Conservation (phyloP, 495 filamentous ascomycete genomes). For the Parathielavia hyrcaniae region DNA sequence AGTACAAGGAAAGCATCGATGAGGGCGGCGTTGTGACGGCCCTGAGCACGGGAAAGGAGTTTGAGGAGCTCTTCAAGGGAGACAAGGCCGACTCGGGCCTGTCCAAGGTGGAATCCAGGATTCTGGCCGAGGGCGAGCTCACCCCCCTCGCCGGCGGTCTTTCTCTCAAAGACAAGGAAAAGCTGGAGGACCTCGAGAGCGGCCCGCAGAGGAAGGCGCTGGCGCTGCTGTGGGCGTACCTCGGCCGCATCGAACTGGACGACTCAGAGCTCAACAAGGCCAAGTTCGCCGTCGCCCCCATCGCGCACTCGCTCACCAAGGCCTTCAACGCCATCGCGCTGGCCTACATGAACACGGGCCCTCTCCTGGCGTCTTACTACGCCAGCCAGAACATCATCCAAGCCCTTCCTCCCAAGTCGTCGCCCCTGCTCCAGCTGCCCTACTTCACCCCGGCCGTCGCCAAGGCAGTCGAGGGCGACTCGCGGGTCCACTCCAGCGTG, state of each 20-base stretch:
- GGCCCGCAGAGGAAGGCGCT: constrained; percentile 76
- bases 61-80: constrained; percentile 58
- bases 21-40: constrained; percentile 73
- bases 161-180: constrained; percentile 62
- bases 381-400: constrained; percentile 82
- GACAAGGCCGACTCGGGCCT: constrained; percentile 67
- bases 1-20: constrained; percentile 76
- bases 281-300: constrained; percentile 72
- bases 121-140: constrained; percentile 53
- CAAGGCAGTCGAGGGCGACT: constrained; percentile 66
- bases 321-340: constrained; percentile 82
- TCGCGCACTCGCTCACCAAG: constrained; percentile 74
- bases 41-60: constrained; percentile 78
- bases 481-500: constrained; percentile 67
- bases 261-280: constrained; percentile 66
- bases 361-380: constrained; percentile 75
- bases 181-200: constrained; percentile 60
- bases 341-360: constrained; percentile 75
- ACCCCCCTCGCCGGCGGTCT: constrained; percentile 50
- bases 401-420: constrained; percentile 72
- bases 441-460: constrained; percentile 73
- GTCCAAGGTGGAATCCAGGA: constrained; percentile 71
- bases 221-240: constrained; percentile 87
- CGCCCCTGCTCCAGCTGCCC: constrained; percentile 87
- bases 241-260: constrained; percentile 72